These are phyloP conservation scores for Boletus nobilissimus DNA, from an alignment of 1,284 basidiomycete genomes.

Conservation along the genomic window DNA sequence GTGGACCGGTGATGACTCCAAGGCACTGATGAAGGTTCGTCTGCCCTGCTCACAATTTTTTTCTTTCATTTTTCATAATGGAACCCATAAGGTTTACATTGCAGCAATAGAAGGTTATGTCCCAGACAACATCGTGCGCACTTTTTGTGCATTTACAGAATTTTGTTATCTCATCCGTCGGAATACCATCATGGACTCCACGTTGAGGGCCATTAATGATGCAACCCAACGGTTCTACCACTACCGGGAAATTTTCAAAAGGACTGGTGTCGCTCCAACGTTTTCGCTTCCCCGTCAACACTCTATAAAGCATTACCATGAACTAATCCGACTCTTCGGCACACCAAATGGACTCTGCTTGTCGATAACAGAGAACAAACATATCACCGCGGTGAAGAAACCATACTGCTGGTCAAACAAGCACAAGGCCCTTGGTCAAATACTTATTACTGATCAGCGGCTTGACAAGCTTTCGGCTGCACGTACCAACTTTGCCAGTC, in stretches of 20 bases:
- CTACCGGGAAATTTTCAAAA: not conserved
- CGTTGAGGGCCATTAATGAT: not conserved
- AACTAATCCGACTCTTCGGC: not conserved
- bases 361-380: not conserved
- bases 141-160: slow-evolving; percentile 2
- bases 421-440: not conserved
- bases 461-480: not conserved
- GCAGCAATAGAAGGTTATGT: slow-evolving; percentile 19
- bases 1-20: slow-evolving; percentile 12
- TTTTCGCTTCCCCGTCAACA: slow-evolving; percentile 13
- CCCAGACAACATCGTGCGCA: not conserved
- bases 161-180: slow-evolving; percentile 11
- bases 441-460: not conserved
- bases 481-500: not conserved
- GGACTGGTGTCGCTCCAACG: accelerated
- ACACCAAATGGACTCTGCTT: slow-evolving; percentile 6
- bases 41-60: not conserved
- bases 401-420: not conserved
- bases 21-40: slow-evolving; percentile 14
- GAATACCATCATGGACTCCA: not conserved
- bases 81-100: slow-evolving; percentile 17
- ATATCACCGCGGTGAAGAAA: not conserved
- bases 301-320: not conserved
- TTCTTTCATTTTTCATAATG: not conserved
- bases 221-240: not conserved